Evolutionary conservation across 2,329 filamentous ascomycete genomes (phyloP), one percentile per base, ranked within the genome.

Genomic region (Sporothrix brunneoviolacea): DNA sequence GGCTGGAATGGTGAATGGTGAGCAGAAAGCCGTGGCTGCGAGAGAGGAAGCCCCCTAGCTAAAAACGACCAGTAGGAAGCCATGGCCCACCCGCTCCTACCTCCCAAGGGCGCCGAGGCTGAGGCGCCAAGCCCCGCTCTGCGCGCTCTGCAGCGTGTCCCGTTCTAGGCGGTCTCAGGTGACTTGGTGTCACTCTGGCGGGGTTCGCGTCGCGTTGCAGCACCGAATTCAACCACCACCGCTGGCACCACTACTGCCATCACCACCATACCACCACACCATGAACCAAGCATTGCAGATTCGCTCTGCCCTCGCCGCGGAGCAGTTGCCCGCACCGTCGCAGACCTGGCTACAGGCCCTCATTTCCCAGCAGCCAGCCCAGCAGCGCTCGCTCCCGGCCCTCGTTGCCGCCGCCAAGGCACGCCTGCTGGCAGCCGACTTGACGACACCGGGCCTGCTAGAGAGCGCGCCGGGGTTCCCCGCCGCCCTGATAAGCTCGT

Each of bases 381-480:
- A 43, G 13, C 50, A 32, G 33, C 36, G 43, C 1, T 83, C 87
- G 0, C 67, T 90, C 1, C 78, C 82, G 24, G 84, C 86, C 4
- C 75, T 95, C 18, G 74, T 86, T 50, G 87, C 89, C 54, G 93
- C 90, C 3, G 86, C 86, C 33, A 82, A 86, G 57, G 85, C 90
- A 58, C 88, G 89, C 48, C 73, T 97, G 10, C 78, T 96, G 5
- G 79, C 84, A 27, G 79, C 84, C 33, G 88, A 96, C 68, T 79
- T 97, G 55, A 84, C 84, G 2, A 69, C 72, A 3, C 77, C 84
- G 0, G 68, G 62, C 53, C 61, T 81, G 50, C 62, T 83, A 52
- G 65, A 77, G n/a, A 55, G 67, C 44, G 46, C 64, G 8, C 58
- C 70, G 1, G 49, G 65, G 2, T 71, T 90, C 4, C 87, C 90